Percentiles rank a stretch among this genome's conserved stretches.
phyloP scores from a whole-genome alignment of 2,329 filamentous ascomycete genomes.

The Colletotrichum noveboracense region DNA sequence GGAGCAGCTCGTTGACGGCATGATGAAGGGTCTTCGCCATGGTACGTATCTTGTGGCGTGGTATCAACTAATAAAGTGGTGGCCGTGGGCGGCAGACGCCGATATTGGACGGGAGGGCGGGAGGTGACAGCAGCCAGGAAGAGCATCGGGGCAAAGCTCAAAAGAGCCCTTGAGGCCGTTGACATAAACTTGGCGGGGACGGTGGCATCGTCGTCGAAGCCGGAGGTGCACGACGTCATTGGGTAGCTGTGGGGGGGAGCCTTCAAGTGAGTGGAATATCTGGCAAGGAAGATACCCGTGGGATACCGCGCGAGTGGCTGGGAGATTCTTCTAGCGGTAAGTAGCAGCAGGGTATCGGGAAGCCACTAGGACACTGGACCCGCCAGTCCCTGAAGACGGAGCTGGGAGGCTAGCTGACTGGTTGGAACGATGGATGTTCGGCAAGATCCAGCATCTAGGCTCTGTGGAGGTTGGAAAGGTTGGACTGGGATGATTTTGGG shows the following conservation, averaged over 20 bases:
- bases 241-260: slow-evolving; percentile 17
- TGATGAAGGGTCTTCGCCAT: slow-evolving; percentile 5
- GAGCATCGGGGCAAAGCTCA: not conserved
- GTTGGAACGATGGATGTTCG: slow-evolving; percentile 14
- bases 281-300: not conserved
- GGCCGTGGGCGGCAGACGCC: not conserved
- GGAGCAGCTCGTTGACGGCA: slow-evolving; percentile 5
- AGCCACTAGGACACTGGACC: not conserved
- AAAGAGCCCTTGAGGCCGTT: not conserved
- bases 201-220: slow-evolving; percentile 13
- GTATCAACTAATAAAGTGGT: not conserved
- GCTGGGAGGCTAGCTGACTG: not conserved
- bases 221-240: slow-evolving; percentile 18
- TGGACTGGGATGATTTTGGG: not conserved
- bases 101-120: slow-evolving; percentile 5
- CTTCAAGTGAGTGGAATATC: slow-evolving; percentile 1
- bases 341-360: not conserved
- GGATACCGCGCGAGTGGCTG: not conserved
- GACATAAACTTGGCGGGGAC: slow-evolving; percentile 18
- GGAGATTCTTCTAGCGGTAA: not conserved
- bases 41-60: slow-evolving; percentile 7
- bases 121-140: slow-evolving; percentile 8
- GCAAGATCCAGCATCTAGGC: slow-evolving; percentile 21
- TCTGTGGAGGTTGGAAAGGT: slow-evolving; percentile 1
- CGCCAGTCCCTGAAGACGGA: slow-evolving; percentile 14